phyloP scores from a whole-genome alignment of 306 rosid genomes.

The Crotalaria pallida region DNA sequence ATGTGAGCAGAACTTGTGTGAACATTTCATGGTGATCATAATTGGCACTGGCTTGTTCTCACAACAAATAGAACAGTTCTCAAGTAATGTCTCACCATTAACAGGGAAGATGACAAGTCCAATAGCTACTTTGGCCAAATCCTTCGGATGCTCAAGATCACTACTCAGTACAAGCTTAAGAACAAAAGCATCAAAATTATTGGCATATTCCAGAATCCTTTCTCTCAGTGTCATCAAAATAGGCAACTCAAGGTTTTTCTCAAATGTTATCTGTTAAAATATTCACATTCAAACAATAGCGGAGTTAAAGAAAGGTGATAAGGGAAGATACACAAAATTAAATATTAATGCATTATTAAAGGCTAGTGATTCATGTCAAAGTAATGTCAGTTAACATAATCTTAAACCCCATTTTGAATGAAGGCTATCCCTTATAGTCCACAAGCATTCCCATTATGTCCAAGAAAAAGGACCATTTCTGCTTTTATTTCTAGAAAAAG shows the following conservation, averaged over 20 bases:
- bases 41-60: conserved; percentile 68
- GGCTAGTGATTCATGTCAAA: background rate
- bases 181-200: conserved; percentile 62
- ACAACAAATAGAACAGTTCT: conserved; percentile 84
- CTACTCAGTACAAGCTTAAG: conserved; percentile 52
- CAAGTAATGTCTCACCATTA: conserved; percentile 47
- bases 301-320: conserved; percentile 10
- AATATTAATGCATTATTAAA: background rate
- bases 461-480: background rate
- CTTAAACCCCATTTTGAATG: background rate
- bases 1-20: conserved; percentile 81
- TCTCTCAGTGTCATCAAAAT: conserved; percentile 66
- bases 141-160: conserved; percentile 64
- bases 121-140: conserved; percentile 83
- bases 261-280: conserved; percentile 54
- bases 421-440: conserved; percentile 2
- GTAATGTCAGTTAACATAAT: background rate
- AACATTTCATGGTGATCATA: conserved; percentile 85
- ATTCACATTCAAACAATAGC: conserved; percentile 21
- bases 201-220: conserved; percentile 71
- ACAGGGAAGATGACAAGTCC: conserved; percentile 65
- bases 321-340: background rate
- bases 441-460: conserved; percentile 5
- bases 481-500: background rate
- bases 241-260: conserved; percentile 58